Percentiles rank a stretch among this genome's conserved stretches.
phyloP scores from a whole-genome alignment of 805 yeast species.

The Metschnikowia baotianmanensis region DNA sequence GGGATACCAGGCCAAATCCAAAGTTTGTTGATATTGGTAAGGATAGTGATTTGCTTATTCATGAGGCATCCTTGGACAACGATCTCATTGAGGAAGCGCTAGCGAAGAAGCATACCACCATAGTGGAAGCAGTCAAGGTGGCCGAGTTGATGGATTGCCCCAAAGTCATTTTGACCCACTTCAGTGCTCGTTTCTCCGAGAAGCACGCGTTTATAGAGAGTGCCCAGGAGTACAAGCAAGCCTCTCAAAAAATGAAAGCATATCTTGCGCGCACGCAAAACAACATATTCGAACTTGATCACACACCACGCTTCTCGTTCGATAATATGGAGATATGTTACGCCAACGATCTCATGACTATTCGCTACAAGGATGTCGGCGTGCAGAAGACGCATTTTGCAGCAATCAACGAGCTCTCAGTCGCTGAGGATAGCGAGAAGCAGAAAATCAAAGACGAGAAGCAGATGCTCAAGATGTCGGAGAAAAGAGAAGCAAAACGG shows the following conservation, averaged over 20 bases:
- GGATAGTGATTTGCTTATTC: constrained; percentile 72
- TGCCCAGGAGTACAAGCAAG: constrained; percentile 21
- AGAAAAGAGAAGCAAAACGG: constrained; percentile 38
- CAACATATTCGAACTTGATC: constrained; percentile 25
- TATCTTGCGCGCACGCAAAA: constrained; percentile 28
- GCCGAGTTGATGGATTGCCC: constrained; percentile 69
- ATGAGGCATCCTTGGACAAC: constrained; percentile 91
- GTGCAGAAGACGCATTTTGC: constrained; percentile 26
- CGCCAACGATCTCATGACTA: constrained; percentile 40
- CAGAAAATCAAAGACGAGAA: constrained; percentile 23
- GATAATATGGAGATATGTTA: constrained; percentile 37
- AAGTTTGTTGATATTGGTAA: constrained; percentile 65
- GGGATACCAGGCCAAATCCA: constrained; percentile 86
- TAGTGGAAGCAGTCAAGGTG: constrained; percentile 78
- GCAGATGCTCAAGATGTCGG: constrained; percentile 25
- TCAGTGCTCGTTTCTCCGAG: constrained; percentile 76
- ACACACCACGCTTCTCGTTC: constrained; percentile 14
- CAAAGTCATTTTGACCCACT: constrained; percentile 79
- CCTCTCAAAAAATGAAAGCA: constrained; percentile 24
- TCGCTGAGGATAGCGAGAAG: constrained; percentile 15
- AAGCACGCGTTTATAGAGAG: constrained; percentile 30
- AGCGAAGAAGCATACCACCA: constrained; percentile 81
- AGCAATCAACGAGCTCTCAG: constrained; percentile 26
- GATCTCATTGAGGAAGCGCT: constrained; percentile 74
- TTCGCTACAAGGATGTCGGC: constrained; percentile 27